Evolutionary conservation across 2,329 filamentous ascomycete genomes (phyloP), one percentile per base, ranked within the genome.

Genomic region (Didymella arachidicola): DNA sequence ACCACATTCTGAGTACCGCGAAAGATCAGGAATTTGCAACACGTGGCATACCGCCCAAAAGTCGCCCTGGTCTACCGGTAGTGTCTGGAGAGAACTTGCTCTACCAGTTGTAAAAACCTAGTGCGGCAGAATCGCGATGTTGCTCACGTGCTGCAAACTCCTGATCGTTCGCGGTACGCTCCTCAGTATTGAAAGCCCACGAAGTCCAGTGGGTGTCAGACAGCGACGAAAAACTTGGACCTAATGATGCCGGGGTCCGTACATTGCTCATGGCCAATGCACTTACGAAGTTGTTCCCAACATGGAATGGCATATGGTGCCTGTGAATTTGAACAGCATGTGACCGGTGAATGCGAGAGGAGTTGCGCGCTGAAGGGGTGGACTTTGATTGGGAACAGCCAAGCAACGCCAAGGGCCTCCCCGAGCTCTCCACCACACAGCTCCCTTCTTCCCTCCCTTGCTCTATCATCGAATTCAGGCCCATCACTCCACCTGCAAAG

Each of bases 381-480:
- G 25, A 19, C 39, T 41, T 18, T 11, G 36, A 39, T n/a, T 39
- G n/a, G 36, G 36, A 39, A 39, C n/a, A 39, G 36, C 36, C 46
- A 50, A 57, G 54, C 29, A 7, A n/a, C 54, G 48, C 54, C 42
- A 52, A 34, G 36, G 25, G 12, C 19, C 34, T 42, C 30, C 41
- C 16, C 25, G 39, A 57, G 53, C 46, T 51, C n/a, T 46, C 19
- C 30, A 47, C 27, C 44, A 48, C 29, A 36, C 52, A 29, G 27
- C 30, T 29, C 27, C 52, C 32, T 11, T 38, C n/a, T 26, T 34
- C 14, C 49, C 29, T 44, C 25, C 29, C 39, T 18, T 26, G 36
- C 19, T 38, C n/a, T 30, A 49, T n/a, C 29, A 34, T n/a, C 11
- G 27, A 16, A 22, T n/a, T 36, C 19, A 14, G 25, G 19, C 30